Evolutionary conservation across 257 asterid genomes (phyloP), one percentile per base, ranked within the genome.

Genomic region (Thymus quinquecostatus): DNA sequence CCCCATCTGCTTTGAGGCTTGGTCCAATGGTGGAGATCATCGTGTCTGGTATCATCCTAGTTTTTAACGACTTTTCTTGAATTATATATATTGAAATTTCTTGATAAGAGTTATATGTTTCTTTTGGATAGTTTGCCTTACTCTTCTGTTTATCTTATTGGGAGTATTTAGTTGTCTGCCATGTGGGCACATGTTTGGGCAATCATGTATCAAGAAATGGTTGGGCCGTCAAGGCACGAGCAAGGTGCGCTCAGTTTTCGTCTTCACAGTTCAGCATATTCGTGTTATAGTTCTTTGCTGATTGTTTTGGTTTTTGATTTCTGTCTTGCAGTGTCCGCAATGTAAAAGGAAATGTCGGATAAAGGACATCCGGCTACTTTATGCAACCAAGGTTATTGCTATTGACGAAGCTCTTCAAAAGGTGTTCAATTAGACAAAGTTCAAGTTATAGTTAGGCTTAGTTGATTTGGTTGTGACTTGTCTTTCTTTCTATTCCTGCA

Each of bases 171-270:
- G 99, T 73, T 94, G 97, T 77, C 86, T 94, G 84, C 99, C 98
- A 1, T 94, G 99, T 69, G 99, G 99, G 36, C 99, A 94, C 64
- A 59, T 94, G 63, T 94, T 81, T 60, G 99, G 99, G 21, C 54
- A 78, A 59, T 87, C 91, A 62, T 94, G 99, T 80, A 88, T 94
- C 79, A 88, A 86, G 81, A 94, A 79, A 81, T 94, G 99, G 98
- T 66, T 94, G 85, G 72, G 68, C 48, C 81, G 84, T 29, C 85
- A 69, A 70, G 78, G 88, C 72, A 79, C 88, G 13, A 86, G 86
- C 75, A 91, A 94, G 99, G 98, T 94, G 62, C 59, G 43, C 41
- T 30, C 10, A 10, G 43, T 40, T 51, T 45, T n/a, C 50, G 10
- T 6, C 4, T 43, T 2, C 4, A 1, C 48, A 2, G n/a, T 68